phyloP scores from a whole-genome alignment of 495 filamentous ascomycete genomes.

The Neurospora sp. region DNA sequence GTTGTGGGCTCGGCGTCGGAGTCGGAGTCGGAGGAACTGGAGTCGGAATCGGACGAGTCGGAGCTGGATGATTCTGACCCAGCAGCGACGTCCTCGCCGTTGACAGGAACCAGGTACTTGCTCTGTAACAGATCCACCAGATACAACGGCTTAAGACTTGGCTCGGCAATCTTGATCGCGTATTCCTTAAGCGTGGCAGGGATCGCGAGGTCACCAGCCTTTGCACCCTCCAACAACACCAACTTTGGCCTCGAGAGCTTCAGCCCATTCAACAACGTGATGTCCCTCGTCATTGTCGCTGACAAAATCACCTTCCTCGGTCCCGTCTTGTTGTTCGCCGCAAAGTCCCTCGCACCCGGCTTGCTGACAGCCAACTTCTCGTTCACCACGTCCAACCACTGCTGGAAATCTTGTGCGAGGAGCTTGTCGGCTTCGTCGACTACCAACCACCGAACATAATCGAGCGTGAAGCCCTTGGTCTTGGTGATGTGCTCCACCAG shows the following conservation, averaged over 20 bases:
- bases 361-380: conserved; percentile 40
- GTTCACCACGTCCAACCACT: conserved; percentile 74
- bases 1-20: not conserved
- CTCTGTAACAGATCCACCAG: conserved; percentile 53
- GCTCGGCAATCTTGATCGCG: conserved; percentile 64
- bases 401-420: conserved; percentile 83
- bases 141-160: conserved; percentile 74
- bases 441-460: conserved; percentile 71
- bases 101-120: conserved; percentile 17
- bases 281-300: conserved; percentile 87
- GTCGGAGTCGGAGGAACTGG: conserved; percentile 10
- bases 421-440: conserved; percentile 93
- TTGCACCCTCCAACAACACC: conserved; percentile 55
- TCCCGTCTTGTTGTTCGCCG: conserved; percentile 35
- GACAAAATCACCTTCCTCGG: conserved; percentile 71
- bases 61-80: conserved; percentile 18
- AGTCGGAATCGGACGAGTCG: conserved; percentile 23
- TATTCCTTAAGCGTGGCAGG: conserved; percentile 62
- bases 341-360: conserved; percentile 33
- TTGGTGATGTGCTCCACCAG: conserved; percentile 82
- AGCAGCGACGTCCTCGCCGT: not conserved
- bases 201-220: conserved; percentile 42
- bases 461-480: conserved; percentile 68
- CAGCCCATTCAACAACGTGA: conserved; percentile 66
- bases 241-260: conserved; percentile 65